These are phyloP conservation scores for Ruellia speciosa DNA, from an alignment of 305 asterid genomes.

Conservation along the genomic window DNA sequence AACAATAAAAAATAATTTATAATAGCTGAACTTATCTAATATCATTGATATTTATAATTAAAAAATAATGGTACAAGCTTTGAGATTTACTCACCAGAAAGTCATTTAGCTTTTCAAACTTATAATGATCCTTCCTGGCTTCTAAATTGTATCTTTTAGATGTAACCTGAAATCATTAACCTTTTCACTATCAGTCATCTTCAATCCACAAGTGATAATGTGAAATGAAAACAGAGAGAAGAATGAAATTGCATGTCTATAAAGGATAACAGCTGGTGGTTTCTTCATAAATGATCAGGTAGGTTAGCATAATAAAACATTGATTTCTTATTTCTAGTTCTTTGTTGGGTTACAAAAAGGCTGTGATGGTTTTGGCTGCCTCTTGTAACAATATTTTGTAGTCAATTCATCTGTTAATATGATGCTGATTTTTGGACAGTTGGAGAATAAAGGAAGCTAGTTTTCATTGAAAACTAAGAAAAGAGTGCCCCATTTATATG, in stretches of 20 bases:
- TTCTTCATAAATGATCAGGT: not conserved
- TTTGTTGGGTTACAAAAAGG: too few species aligned
- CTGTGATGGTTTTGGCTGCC: too few species aligned
- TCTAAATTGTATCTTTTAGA: constrained; percentile 74
- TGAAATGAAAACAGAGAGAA: not conserved
- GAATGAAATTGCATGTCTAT: not conserved
- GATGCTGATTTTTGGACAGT: too few species aligned
- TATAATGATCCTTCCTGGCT: constrained; percentile 81
- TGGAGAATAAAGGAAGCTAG: too few species aligned
- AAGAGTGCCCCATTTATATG: too few species aligned
- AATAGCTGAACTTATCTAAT: not conserved
- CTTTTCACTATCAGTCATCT: constrained; percentile 16
- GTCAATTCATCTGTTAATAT: too few species aligned
- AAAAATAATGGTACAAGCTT: constrained; percentile 3
- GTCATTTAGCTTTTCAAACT: constrained; percentile 61
- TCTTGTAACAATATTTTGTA: too few species aligned
- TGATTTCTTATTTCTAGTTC: not conserved
- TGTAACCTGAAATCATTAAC: constrained; percentile 54
- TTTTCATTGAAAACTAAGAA: too few species aligned
- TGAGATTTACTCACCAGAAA: constrained; percentile 58
- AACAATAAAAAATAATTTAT: too few species aligned
- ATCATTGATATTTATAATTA: too few species aligned
- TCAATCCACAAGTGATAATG: constrained; percentile 7
- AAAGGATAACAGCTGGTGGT: not conserved
- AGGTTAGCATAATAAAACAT: too few species aligned